Percentiles rank a stretch among this genome's conserved stretches.
phyloP scores from a whole-genome alignment of 108 stramenopile species.

The Pseudonitzschia pungens region DNA sequence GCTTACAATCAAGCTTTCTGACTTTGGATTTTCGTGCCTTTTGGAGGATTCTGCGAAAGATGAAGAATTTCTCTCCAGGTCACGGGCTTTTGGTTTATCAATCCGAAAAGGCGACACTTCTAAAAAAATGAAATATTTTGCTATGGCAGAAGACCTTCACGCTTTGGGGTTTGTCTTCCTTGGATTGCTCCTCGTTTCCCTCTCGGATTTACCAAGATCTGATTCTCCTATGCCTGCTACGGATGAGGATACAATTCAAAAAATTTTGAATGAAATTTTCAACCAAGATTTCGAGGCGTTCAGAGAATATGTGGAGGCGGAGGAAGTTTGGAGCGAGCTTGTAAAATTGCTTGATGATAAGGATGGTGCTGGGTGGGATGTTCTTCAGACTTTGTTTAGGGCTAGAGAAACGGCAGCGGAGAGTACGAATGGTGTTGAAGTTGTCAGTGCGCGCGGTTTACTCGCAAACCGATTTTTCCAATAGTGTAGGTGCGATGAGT shows the following conservation, averaged over 20 bases:
- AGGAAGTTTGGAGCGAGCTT: constrained; percentile 71
- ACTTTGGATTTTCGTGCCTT: constrained; percentile 72
- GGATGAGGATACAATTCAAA: constrained; percentile 82
- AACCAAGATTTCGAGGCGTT: constrained; percentile 74
- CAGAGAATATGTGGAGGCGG: constrained; percentile 78
- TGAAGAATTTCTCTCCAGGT: constrained; percentile 58
- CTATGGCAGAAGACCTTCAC: constrained; percentile 82
- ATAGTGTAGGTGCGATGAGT: background rate
- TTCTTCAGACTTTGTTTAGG: constrained; percentile 60
- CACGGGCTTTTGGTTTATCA: constrained; percentile 62
- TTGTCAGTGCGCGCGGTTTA: constrained; percentile 51
- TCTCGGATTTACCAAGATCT: constrained; percentile 59
- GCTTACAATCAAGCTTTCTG: constrained; percentile 57
- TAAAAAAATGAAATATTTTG: constrained; percentile 51
- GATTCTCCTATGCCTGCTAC: constrained; percentile 61
- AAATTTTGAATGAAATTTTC: constrained; percentile 76
- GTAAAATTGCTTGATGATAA: constrained; percentile 68
- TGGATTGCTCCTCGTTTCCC: constrained; percentile 61
- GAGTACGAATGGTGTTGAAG: constrained; percentile 33
- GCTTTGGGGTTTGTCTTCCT: constrained; percentile 83
- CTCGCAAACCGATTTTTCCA: constrained; percentile 62
- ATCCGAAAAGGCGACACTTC: constrained; percentile 36
- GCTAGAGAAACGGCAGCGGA: constrained; percentile 67
- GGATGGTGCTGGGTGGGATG: constrained; percentile 75
- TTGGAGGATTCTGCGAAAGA: constrained; percentile 57